Percentiles rank a stretch among this genome's conserved stretches.
These are phyloP conservation scores for Fraxinus excelsior DNA, from an alignment of 257 asterid species.

Conservation along the genomic window DNA sequence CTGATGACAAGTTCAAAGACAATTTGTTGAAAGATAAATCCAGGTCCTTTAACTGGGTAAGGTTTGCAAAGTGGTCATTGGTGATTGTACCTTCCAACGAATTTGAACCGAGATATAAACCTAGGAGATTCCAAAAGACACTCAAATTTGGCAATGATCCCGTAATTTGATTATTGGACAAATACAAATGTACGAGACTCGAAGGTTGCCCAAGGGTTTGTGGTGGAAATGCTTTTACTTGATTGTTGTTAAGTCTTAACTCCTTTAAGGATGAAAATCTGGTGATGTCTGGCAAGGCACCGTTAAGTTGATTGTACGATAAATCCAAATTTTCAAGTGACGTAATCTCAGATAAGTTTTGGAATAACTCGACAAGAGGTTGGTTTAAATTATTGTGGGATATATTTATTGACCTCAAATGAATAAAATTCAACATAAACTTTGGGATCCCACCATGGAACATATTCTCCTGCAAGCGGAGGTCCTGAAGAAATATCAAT, in stretches of 20 bases:
- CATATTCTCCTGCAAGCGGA: conserved; percentile 20
- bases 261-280: conserved; percentile 21
- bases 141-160: conserved; percentile 12
- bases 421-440: neutral
- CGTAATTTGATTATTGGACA: conserved; percentile 21
- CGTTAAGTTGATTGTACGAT: conserved; percentile 23
- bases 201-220: conserved; percentile 27
- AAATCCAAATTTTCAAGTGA: conserved; percentile 2
- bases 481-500: conserved; percentile 10
- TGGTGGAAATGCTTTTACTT: conserved; percentile 1
- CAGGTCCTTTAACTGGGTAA: conserved; percentile 21
- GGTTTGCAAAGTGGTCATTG: conserved; percentile 29
- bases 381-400: neutral
- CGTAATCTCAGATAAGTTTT: conserved; percentile 1
- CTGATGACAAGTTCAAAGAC: conserved; percentile 11
- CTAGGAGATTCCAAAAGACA: conserved; percentile 17
- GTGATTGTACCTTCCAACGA: conserved; percentile 31
- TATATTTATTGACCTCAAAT: neutral
- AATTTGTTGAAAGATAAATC: conserved; percentile 33
- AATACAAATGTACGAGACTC: conserved; percentile 25
- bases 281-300: conserved; percentile 19
- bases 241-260: conserved; percentile 8
- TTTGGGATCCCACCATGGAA: neutral
- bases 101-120: conserved; percentile 25
- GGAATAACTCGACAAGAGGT: conserved; percentile 12